phyloP scores from a whole-genome alignment of 2,329 filamentous ascomycete genomes.

The Pseudogymnoascus sp. region DNA sequence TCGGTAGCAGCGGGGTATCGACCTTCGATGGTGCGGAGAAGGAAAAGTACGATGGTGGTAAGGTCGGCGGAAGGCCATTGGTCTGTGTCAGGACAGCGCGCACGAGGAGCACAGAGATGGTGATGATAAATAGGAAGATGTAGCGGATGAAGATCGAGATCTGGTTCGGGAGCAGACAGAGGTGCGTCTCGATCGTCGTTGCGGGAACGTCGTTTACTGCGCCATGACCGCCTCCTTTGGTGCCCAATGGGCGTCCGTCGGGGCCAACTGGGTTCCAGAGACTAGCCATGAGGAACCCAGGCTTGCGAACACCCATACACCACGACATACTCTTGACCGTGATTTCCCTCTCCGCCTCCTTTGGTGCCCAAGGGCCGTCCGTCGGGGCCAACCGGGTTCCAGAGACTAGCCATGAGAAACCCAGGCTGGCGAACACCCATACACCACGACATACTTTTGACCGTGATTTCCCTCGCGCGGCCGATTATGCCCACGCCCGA shows the following conservation, averaged over 20 bases:
- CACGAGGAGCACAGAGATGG: slow-evolving; percentile 40
- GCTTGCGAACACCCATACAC: slow-evolving; percentile 88
- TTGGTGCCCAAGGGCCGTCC: slow-evolving; percentile 37
- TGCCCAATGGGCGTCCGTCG: slow-evolving; percentile 38
- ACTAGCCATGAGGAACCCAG: slow-evolving; percentile 81
- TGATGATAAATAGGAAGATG: slow-evolving; percentile 49
- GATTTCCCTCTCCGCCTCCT: slow-evolving; percentile 52
- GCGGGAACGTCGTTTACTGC: slow-evolving; percentile 30
- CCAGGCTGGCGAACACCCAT: slow-evolving; percentile 89
- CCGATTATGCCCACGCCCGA: slow-evolving; percentile 43
- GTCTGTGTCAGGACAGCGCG: slow-evolving; percentile 49
- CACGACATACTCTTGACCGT: slow-evolving; percentile 93
- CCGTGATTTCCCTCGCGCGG: slow-evolving; percentile 69
- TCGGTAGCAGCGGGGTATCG: slow-evolving; percentile 7
- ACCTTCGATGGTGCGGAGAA: slow-evolving; percentile 17
- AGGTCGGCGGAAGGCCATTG: not conserved
- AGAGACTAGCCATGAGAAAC: slow-evolving; percentile 80
- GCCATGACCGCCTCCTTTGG: slow-evolving; percentile 21
- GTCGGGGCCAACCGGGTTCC: slow-evolving; percentile 71
- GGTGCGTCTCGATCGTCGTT: slow-evolving; percentile 72
- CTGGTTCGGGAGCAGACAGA: slow-evolving; percentile 87
- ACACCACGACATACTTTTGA: slow-evolving; percentile 91
- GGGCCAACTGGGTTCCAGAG: slow-evolving; percentile 83
- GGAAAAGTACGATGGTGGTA: slow-evolving; percentile 10
- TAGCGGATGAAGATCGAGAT: slow-evolving; percentile 78